These are phyloP conservation scores for Nicotiana sylvestris DNA, from an alignment of 257 asterid genomes.

Conservation along the genomic window DNA sequence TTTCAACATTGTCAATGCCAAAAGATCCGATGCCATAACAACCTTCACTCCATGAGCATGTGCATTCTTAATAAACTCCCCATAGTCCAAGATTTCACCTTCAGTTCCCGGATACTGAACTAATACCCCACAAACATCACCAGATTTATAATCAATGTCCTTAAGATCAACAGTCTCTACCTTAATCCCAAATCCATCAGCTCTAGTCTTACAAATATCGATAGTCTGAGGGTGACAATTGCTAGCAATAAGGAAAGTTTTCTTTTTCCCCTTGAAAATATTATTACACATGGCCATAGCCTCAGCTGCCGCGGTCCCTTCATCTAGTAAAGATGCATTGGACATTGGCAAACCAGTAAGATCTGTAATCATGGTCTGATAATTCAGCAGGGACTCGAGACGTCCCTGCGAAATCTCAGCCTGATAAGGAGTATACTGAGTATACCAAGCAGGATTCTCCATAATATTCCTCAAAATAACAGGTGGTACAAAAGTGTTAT, in stretches of 20 bases:
- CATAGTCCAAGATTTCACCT: constrained; percentile 86
- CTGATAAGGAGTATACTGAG: constrained; percentile 97
- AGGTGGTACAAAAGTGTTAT: constrained; percentile 80
- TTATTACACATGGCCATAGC: constrained; percentile 99
- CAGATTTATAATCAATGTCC: constrained; percentile 67
- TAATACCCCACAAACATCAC: constrained; percentile 91
- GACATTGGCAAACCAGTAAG: constrained; percentile 96
- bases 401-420: constrained; percentile 98
- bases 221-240: constrained; percentile 97
- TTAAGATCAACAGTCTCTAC: constrained; percentile 68
- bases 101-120: constrained; percentile 99
- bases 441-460: constrained; percentile 99
- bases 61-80: constrained; percentile 81
- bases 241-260: constrained; percentile 79
- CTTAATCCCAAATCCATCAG: constrained; percentile 79
- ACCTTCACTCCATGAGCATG: constrained; percentile 94
- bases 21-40: constrained; percentile 89
- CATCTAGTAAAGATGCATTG: constrained; percentile 90
- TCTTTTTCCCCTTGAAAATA: constrained; percentile 78
- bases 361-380: constrained; percentile 85
- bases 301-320: constrained; percentile 97
- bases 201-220: constrained; percentile 84
- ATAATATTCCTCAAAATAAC: constrained; percentile 80
- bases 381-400: constrained; percentile 83
- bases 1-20: constrained; percentile 87